A percentile compares a stretch with the other conserved stretches of the same genome.
Conservation (phyloP, 306 rosid genomes). For the Hippophae tibetana region DNA sequence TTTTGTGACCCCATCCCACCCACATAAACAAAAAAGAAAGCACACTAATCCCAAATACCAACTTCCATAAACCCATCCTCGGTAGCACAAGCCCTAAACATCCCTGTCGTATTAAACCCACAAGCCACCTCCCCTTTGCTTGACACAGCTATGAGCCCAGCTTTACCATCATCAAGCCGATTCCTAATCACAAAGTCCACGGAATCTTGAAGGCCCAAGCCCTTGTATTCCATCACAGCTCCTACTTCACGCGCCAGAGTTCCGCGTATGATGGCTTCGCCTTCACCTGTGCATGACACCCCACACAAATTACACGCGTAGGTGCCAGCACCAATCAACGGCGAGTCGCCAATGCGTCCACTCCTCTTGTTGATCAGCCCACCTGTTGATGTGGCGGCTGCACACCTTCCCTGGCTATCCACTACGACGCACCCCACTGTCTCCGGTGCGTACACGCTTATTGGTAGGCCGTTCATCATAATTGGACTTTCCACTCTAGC, state of each 20-base stretch:
- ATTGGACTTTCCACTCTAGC: slow-evolving; percentile 45
- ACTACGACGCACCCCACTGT: slow-evolving; percentile 97
- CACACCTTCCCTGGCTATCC: slow-evolving; percentile 57
- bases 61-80: slow-evolving; percentile 91
- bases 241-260: slow-evolving; percentile 87
- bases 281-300: slow-evolving; percentile 89
- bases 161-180: slow-evolving; percentile 72
- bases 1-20: not conserved
- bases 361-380: slow-evolving; percentile 82
- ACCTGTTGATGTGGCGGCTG: slow-evolving; percentile 84
- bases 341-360: slow-evolving; percentile 86
- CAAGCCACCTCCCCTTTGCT: slow-evolving; percentile 69
- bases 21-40: not conserved
- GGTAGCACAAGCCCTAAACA: slow-evolving; percentile 77
- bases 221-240: slow-evolving; percentile 95
- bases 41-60: slow-evolving; percentile 60
- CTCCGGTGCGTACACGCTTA: slow-evolving; percentile 79
- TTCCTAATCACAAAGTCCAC: slow-evolving; percentile 68
- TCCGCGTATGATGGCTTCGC: slow-evolving; percentile 88
- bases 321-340: slow-evolving; percentile 78
- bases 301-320: slow-evolving; percentile 82
- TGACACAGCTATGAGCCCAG: slow-evolving; percentile 85
- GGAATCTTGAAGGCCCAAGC: slow-evolving; percentile 56
- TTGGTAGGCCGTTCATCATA: slow-evolving; percentile 75
- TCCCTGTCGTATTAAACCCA: slow-evolving; percentile 72